Evolutionary conservation across 2,329 filamentous ascomycete genomes (phyloP).

Genomic region (Ophiobolus disseminans): DNA sequence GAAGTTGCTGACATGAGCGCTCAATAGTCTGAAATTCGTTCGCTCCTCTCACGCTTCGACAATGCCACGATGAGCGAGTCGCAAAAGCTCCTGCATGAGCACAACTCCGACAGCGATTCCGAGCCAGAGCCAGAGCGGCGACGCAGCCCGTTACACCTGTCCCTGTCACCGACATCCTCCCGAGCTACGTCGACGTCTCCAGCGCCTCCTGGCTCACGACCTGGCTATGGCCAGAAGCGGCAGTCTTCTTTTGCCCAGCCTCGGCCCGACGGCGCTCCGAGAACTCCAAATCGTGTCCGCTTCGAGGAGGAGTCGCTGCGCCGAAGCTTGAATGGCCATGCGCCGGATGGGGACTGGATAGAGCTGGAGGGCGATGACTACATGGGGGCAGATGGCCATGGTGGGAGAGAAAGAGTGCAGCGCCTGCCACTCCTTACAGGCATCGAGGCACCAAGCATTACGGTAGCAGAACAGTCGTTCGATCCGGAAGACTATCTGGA

Average conservation of each 20-base stretch:
- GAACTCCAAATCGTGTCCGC: constrained; percentile 75
- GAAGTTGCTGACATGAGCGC: constrained; percentile 6
- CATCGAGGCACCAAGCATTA: constrained; percentile 81
- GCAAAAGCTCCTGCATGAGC: constrained; percentile 48
- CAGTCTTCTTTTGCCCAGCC: constrained; percentile 57
- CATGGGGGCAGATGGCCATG: constrained; percentile 51
- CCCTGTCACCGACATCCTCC: constrained; percentile 37
- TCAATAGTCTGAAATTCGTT: neutral
- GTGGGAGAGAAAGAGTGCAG: constrained; percentile 56
- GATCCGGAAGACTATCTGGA: constrained; percentile 67
- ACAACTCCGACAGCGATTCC: constrained; percentile 38
- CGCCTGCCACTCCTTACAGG: constrained; percentile 76
- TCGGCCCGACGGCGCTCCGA: constrained; percentile 59
- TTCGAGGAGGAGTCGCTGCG: constrained; percentile 62
- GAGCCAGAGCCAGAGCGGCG: constrained; percentile 29
- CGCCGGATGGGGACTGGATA: constrained; percentile 51
- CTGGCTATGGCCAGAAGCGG: constrained; percentile 37
- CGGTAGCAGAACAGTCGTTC: constrained; percentile 67
- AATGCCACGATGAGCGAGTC: constrained; percentile 50
- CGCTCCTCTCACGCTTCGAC: constrained; percentile 21
- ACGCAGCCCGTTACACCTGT: constrained; percentile 28
- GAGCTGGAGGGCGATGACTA: constrained; percentile 68
- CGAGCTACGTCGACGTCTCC: constrained; percentile 40
- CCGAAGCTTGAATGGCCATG: constrained; percentile 45
- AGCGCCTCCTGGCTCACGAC: constrained; percentile 31